Conservation (phyloP, 352 stramenopile species). For the Phytophthora kernoviae region DNA sequence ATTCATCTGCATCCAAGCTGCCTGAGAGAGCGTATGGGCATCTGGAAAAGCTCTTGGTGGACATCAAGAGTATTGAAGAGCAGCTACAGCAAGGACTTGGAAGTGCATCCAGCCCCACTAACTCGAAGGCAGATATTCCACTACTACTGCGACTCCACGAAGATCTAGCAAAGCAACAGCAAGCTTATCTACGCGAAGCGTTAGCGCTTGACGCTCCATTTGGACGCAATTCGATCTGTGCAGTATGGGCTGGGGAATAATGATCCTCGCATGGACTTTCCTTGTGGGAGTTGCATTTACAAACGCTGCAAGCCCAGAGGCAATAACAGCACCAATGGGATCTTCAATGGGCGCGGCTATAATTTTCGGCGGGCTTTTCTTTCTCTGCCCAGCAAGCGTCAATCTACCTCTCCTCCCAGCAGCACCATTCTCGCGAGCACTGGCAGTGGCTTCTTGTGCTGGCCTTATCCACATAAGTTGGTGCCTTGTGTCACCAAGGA, state of each 20-base stretch:
- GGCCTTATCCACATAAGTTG: slow-evolving; percentile 24
- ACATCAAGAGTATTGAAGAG: slow-evolving; percentile 37
- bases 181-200: slow-evolving; percentile 70
- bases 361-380: slow-evolving; percentile 14
- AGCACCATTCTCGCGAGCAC: slow-evolving; percentile 30
- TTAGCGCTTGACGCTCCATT: slow-evolving; percentile 68
- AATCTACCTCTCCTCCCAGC: slow-evolving; percentile 35
- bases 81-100: slow-evolving; percentile 29
- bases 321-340: slow-evolving; percentile 7
- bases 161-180: slow-evolving; percentile 43
- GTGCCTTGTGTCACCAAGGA: slow-evolving; percentile 5
- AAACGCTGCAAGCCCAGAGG: slow-evolving; percentile 1
- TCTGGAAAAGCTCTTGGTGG: slow-evolving; percentile 56
- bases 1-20: slow-evolving; percentile 70
- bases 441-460: slow-evolving; percentile 29
- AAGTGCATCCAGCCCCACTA: neutral
- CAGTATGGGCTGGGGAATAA: slow-evolving; percentile 72
- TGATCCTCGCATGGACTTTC: slow-evolving; percentile 52
- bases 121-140: slow-evolving; percentile 32
- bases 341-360: slow-evolving; percentile 8
- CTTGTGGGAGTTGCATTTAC: slow-evolving; percentile 22
- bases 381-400: slow-evolving; percentile 27
- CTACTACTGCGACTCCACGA: slow-evolving; percentile 41
- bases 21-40: slow-evolving; percentile 59
- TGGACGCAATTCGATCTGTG: slow-evolving; percentile 90